phyloP scores from a whole-genome alignment of 1,284 basidiomycete species.

The Trametes polyzona region DNA sequence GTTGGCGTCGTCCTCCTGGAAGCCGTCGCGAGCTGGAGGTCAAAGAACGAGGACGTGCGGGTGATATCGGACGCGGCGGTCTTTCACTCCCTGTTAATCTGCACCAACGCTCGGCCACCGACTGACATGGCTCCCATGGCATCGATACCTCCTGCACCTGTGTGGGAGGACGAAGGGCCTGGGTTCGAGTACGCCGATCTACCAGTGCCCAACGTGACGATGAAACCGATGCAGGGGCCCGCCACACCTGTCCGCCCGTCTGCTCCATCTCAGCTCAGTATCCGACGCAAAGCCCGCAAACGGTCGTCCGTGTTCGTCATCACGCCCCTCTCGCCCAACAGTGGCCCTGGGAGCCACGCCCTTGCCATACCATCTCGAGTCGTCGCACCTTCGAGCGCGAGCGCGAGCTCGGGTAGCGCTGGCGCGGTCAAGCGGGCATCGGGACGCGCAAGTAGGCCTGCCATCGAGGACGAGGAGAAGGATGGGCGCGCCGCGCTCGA shows the following conservation, averaged over 20 bases:
- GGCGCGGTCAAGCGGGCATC: not conserved
- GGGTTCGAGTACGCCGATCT: slow-evolving; percentile 10
- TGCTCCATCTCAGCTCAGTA: not conserved
- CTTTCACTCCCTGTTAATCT: not conserved
- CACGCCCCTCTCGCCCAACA: not conserved
- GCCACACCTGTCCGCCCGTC: not conserved
- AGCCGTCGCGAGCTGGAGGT: slow-evolving; percentile 13
- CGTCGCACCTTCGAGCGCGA: no score
- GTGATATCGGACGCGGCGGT: not conserved
- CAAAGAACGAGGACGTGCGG: not conserved
- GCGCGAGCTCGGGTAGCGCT: not conserved
- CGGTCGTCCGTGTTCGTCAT: not conserved
- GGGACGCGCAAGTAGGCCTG: not conserved
- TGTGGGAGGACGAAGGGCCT: not conserved
- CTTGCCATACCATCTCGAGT: no score
- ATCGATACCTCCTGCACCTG: not conserved
- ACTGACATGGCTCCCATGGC: not conserved
- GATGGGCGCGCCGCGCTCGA: not conserved
- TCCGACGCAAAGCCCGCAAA: not conserved
- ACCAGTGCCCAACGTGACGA: not conserved
- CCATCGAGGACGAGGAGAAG: not conserved
- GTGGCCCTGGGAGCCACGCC: no score
- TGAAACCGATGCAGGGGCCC: not conserved
- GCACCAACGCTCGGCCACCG: not conserved
- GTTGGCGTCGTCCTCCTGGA: slow-evolving; percentile 9